Conservation (phyloP, 176 grass and related monocot genomes). For the Poa annua region DNA sequence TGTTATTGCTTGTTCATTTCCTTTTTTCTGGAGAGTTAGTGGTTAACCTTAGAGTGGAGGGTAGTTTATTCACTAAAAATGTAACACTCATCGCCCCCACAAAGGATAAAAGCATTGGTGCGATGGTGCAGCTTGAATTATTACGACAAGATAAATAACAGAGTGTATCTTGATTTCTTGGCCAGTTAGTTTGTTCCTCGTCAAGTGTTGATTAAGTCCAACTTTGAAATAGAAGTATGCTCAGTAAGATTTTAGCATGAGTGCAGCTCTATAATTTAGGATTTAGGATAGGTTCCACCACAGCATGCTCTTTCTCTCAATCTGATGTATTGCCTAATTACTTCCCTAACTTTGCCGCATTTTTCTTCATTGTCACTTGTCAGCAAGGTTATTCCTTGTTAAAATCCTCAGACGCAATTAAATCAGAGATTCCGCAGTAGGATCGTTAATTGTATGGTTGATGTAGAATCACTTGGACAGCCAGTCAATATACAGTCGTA, state of each 20-base stretch:
- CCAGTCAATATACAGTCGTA: neutral
- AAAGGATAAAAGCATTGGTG: neutral
- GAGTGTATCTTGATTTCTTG: conserved; percentile 14
- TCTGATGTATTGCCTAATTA: neutral
- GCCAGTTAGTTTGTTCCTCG: neutral
- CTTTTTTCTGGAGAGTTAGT: neutral
- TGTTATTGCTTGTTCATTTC: neutral
- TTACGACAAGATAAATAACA: neutral
- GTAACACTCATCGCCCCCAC: neutral
- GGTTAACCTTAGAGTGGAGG: neutral
- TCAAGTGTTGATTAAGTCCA: neutral
- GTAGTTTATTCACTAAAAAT: neutral
- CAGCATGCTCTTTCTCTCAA: neutral
- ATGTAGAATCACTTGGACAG: neutral
- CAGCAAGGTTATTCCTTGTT: neutral
- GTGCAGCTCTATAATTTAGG: neutral
- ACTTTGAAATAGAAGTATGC: neutral
- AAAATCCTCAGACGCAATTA: neutral
- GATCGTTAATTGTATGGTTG: neutral
- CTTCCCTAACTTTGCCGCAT: neutral
- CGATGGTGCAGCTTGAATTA: neutral
- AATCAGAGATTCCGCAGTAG: neutral
- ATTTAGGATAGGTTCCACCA: neutral
- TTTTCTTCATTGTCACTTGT: neutral
- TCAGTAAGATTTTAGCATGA: neutral